Evolutionary conservation across 78 protist genomes (phyloP), one percentile per base, ranked within the genome.

Genomic region (Dictyostelium capitatum): DNA sequence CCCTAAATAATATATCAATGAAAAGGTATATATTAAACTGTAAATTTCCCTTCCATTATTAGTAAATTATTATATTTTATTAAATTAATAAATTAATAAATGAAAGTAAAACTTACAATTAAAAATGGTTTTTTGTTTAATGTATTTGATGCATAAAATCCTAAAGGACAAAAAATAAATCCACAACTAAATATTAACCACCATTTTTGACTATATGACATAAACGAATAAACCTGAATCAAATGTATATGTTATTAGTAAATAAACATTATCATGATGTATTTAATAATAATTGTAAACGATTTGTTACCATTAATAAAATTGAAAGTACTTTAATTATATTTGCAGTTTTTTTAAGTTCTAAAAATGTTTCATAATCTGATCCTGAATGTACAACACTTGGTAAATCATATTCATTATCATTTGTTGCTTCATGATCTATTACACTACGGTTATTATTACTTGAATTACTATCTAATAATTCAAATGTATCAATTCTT

Each of bases 141-240:
- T 50, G 75, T 75, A 30, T 87, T 83, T 11, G 72, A 23, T 9
- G 92, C 6, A 77, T 87, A 87, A 48, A 54, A 77, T 6, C 92
- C 92, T 25, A 87, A 8, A 48, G 92, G 92, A 51, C 47, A 23
- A 32, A 77, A 56, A 1, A 87, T 23, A 20, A 87, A 30, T n/a
- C 92, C 92, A 64, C 41, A 25, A 77, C 84, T 77, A 37, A 87
- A 87, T 57, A 87, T 28, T 65, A 87, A 77, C 92, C 92, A 87
- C 92, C 92, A 87, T 47, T 74, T 82, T 77, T 77, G 70, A 47
- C 54, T 51, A 64, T 87, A 87, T 59, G 92, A 57, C 92, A 87
- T 87, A 11, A 87, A 59, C 8, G 92, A 87, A 70, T 74, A 87
- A 28, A 70, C 8, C 91, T 83, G 9, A 4, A 51, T 4, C 15